Evolutionary conservation across 2,329 filamentous ascomycete species (phyloP).

Genomic region (Xylaria sp.): DNA sequence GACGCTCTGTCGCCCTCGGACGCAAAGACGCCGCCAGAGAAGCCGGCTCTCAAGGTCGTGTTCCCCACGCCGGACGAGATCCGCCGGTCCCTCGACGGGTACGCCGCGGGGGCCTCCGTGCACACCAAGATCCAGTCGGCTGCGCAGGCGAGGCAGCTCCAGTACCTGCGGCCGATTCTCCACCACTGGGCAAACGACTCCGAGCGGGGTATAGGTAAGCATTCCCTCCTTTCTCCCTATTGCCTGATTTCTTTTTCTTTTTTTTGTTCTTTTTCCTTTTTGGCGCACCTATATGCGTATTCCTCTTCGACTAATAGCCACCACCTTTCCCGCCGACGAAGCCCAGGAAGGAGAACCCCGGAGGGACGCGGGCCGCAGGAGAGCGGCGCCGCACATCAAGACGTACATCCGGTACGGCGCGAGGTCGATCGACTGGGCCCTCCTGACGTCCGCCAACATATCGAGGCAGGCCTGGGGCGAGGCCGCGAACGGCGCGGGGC

Average conservation of each 20-base stretch:
- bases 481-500: slow-evolving; percentile 54
- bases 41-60: slow-evolving; percentile 68
- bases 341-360: slow-evolving; percentile 25
- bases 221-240: background rate
- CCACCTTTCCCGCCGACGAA: background rate
- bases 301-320: background rate
- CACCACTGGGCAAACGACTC: slow-evolving; percentile 75
- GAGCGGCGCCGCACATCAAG: slow-evolving; percentile 86
- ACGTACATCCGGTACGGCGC: slow-evolving; percentile 73
- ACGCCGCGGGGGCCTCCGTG: slow-evolving; percentile 75
- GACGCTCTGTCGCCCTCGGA: slow-evolving; percentile 43
- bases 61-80: slow-evolving; percentile 84
- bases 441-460: slow-evolving; percentile 88
- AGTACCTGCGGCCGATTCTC: slow-evolving; percentile 70
- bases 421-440: slow-evolving; percentile 75
- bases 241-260: background rate
- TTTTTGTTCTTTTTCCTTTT: background rate
- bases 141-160: slow-evolving; percentile 73
- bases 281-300: background rate
- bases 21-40: slow-evolving; percentile 22
- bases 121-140: slow-evolving; percentile 75
- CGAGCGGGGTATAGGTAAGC: slow-evolving; percentile 38
- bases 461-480: slow-evolving; percentile 90
- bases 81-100: slow-evolving; percentile 75
- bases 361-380: slow-evolving; percentile 63